Conservation (phyloP, 2,329 filamentous ascomycete genomes). For the Aspergillus sp. region DNA sequence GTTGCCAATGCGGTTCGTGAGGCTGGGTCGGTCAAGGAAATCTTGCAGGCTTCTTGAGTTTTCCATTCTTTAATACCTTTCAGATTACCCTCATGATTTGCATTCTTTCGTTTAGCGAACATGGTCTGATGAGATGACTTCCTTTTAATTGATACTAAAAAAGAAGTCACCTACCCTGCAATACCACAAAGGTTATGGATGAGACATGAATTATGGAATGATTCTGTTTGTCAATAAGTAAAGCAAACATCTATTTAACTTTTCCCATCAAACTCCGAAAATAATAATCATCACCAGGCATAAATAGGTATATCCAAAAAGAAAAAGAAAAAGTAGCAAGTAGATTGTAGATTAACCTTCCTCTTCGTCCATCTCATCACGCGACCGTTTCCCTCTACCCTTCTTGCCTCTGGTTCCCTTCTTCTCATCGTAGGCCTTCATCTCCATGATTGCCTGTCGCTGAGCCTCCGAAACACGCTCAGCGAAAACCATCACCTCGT, state of each 20-base stretch:
- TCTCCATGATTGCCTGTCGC: conserved; percentile 67
- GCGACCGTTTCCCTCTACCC: conserved; percentile 50
- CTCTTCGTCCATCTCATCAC: conserved; percentile 67
- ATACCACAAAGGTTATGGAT: too few relatives aligned
- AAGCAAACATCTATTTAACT: too few relatives aligned
- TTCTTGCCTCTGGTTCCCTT: conserved; percentile 45
- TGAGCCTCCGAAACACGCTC: conserved; percentile 76
- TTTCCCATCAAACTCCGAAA: background rate
- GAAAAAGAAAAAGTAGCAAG: background rate
- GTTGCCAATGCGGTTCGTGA: conserved; percentile 70
- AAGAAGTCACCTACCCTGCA: too few relatives aligned
- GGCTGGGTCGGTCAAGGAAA: conserved; percentile 29
- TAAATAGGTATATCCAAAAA: background rate
- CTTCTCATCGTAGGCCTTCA: conserved; percentile 73
- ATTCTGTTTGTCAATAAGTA: too few relatives aligned
- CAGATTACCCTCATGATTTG: background rate
- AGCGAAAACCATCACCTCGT: conserved; percentile 78
- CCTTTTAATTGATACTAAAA: too few relatives aligned
- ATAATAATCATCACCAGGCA: background rate
- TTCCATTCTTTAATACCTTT: background rate
- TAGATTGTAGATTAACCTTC: conserved; percentile 49
- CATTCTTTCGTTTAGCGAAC: too few relatives aligned
- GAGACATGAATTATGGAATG: too few relatives aligned
- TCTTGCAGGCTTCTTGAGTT: conserved; percentile 6
- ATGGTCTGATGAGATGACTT: too few relatives aligned